Percentiles rank a stretch among this genome's conserved stretches.
phyloP scores from a whole-genome alignment of 1,284 basidiomycete genomes.

The Sanghuangporus baumii region DNA sequence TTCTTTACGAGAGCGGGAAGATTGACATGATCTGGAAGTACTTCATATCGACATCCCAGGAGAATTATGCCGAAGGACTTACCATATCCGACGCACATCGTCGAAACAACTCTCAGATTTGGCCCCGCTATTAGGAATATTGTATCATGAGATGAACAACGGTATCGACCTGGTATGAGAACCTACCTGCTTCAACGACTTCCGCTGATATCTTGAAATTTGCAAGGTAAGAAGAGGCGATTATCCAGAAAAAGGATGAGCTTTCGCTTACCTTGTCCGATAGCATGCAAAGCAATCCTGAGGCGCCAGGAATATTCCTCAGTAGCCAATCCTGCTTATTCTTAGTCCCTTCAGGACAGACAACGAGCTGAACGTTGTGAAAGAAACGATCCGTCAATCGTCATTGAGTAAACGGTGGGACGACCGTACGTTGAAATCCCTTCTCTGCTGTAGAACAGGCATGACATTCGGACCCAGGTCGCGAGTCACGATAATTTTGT shows the following conservation, averaged over 20 bases:
- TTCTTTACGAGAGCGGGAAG: conserved; percentile 56
- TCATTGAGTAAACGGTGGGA: background rate
- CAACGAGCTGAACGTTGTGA: conserved; percentile 43
- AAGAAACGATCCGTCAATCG: background rate
- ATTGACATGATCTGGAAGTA: conserved; percentile 72
- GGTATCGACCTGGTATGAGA: background rate
- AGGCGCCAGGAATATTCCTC: conserved; percentile 61
- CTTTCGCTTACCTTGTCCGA: conserved; percentile 53
- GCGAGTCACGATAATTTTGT: conserved; percentile 63
- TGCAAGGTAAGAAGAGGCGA: background rate
- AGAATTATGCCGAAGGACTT: conserved; percentile 22
- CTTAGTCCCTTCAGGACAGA: conserved; percentile 63
- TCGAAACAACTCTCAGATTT: conserved; percentile 74
- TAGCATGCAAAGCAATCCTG: conserved; percentile 63
- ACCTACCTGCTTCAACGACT: conserved; percentile 58
- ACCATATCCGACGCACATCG: conserved; percentile 92
- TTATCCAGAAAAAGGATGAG: background rate
- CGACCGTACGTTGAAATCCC: conserved; percentile 48
- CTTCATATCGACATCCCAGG: background rate
- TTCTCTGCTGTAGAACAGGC: conserved; percentile 45
- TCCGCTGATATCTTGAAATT: conserved; percentile 53
- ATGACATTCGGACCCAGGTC: conserved; percentile 70
- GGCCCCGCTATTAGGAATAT: conserved; percentile 50
- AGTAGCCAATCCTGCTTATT: conserved; percentile 77
- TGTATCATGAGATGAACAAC: background rate